Evolutionary conservation across 495 filamentous ascomycete genomes (phyloP), one percentile per base, ranked within the genome.

Genomic region (Filosporella fistucella): DNA sequence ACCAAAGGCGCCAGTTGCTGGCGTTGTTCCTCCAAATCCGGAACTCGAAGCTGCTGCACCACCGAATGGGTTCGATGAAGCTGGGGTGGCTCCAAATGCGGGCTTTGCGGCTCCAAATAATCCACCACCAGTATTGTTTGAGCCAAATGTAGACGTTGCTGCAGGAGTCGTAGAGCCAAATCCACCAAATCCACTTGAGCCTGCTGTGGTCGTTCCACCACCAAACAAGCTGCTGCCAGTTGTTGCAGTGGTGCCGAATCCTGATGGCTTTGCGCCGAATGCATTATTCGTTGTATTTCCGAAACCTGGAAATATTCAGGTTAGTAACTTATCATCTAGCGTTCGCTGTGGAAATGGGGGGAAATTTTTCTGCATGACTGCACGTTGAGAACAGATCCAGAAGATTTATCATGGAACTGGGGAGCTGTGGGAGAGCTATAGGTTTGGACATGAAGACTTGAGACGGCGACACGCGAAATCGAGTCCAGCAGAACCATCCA

Each of bases 21-120:
- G 30, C 21, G 50, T 52, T 32, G 51, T 17, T 20, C 13, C 41
- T 9, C 21, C 24, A 4, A 42, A 68, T 49, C 73, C 76, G 17
- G 61, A 48, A 13, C 55, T 45, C 2, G 28, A 47, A 22, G 48
- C 24, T 23, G 44, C 10, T 24, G 13, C 42, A 41, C 43, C 78
- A 38, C 80, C 69, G 49, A 75, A 77, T 41, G 61, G 56, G 23
- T 36, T 51, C 1, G 44, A 43, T 38, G 59, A 62, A 12, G 56
- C 53, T 46, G 56, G 57, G 38, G 59, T 57, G 18, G 40, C 24
- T 25, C 70, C 65, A 55, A 82, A 80, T 24, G 76, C 74, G 68
- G 65, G 54, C 45, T 60, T 66, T 32, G 60, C 57, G 22, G 57
- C 57, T 26, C 75, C 71, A 57, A 79, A 78, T 1, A 81, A 54